A percentile compares a stretch with the other conserved stretches of the same genome.
These are phyloP conservation scores for Auricularia sp. DNA, from an alignment of 768 basidiomycete species.

Conservation along the genomic window DNA sequence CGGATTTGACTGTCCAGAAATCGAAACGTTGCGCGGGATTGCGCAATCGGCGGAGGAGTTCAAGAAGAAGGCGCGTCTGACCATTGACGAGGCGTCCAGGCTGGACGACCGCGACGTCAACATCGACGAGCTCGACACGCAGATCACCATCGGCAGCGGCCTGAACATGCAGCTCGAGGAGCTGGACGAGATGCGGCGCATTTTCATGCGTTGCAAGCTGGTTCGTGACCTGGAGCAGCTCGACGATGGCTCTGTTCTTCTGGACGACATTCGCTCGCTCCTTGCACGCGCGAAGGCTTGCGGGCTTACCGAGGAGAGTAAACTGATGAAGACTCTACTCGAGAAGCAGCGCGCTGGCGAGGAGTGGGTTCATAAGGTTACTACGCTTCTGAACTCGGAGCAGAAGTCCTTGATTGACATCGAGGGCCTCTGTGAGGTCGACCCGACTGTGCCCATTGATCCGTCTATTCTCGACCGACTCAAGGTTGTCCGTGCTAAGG, in stretches of 20 bases:
- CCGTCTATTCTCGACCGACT: constrained; percentile 54
- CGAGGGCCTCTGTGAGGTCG: constrained; percentile 57
- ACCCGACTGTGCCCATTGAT: constrained; percentile 60
- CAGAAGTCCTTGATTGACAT: constrained; percentile 37
- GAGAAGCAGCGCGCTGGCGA: constrained; percentile 56
- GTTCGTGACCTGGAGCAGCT: constrained; percentile 65
- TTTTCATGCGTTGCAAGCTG: constrained; percentile 71
- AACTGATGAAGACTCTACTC: constrained; percentile 52
- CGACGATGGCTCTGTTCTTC: constrained; percentile 39
- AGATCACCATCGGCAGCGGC: constrained; percentile 60
- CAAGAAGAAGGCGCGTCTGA: constrained; percentile 39
- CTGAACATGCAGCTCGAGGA: constrained; percentile 81
- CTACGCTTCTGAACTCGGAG: constrained; percentile 54
- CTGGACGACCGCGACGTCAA: constrained; percentile 44
- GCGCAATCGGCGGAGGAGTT: constrained; percentile 57
- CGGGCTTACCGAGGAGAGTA: constrained; percentile 54
- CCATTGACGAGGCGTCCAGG: constrained; percentile 36
- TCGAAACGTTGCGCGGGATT: constrained; percentile 41
- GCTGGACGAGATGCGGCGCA: constrained; percentile 63
- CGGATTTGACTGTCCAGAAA: constrained; percentile 79
- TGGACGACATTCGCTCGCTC: constrained; percentile 69
- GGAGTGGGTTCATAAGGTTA: constrained; percentile 68
- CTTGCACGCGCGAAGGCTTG: constrained; percentile 61
- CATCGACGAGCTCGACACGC: constrained; percentile 58
- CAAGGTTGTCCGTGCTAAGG: constrained; percentile 52